phyloP scores from a whole-genome alignment of 169 alveolate genomes.

The Theileria parva region DNA sequence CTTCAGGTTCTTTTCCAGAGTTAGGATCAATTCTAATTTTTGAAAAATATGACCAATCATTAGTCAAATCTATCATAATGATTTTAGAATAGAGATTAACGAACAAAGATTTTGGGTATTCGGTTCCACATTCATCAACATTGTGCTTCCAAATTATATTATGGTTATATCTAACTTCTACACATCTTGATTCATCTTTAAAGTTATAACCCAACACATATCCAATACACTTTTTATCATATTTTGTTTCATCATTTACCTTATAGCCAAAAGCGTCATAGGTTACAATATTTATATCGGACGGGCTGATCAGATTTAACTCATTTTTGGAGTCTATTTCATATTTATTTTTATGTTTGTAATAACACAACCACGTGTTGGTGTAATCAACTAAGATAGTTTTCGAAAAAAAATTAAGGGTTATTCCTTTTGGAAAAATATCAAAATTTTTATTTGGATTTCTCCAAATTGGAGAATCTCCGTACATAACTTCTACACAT shows the following conservation, averaged over 20 bases:
- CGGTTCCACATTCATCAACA: not conserved
- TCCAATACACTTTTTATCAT: not conserved
- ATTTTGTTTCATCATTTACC: not conserved
- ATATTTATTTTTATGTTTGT: not conserved
- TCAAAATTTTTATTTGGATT: not conserved
- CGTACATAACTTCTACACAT: constrained; percentile 10
- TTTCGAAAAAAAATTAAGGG: not conserved
- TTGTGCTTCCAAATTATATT: not conserved
- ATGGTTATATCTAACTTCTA: not conserved
- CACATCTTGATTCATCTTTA: not conserved
- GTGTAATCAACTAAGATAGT: not conserved
- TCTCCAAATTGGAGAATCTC: constrained; percentile 4
- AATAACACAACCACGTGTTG: not conserved
- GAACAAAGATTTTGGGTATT: constrained; percentile 3
- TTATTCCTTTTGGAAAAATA: not conserved
- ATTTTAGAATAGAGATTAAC: not conserved
- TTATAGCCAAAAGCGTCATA: not conserved
- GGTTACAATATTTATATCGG: not conserved
- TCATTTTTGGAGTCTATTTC: not conserved
- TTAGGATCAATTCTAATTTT: not conserved
- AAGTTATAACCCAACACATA: not conserved
- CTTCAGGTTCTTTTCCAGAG: not conserved
- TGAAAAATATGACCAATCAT: not conserved
- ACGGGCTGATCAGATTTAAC: not conserved
- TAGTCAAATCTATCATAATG: not conserved